Percentiles rank a stretch among this genome's conserved stretches.
Conservation (phyloP, 805 yeast genomes). For the Cyberlindnera lachancei region DNA sequence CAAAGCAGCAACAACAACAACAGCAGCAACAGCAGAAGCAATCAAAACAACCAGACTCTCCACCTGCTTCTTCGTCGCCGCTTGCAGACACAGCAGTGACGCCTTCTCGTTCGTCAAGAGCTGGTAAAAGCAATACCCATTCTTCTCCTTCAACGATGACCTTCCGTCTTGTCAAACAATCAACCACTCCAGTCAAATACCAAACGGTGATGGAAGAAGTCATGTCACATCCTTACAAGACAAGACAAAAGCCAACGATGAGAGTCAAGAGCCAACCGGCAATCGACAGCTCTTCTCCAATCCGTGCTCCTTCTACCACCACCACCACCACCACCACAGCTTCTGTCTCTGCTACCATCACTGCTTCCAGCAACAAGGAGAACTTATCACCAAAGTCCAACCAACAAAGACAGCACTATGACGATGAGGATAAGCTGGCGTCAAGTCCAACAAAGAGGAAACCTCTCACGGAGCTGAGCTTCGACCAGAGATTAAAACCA, state of each 20-base stretch:
- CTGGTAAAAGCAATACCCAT: too few species aligned
- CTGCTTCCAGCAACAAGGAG: too few species aligned
- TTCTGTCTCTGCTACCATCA: slow-evolving; percentile 6
- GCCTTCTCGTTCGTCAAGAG: slow-evolving; percentile 15
- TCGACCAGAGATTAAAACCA: slow-evolving; percentile 5
- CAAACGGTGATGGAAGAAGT: slow-evolving; percentile 7
- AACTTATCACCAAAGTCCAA: slow-evolving; percentile 6
- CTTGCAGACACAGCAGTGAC: slow-evolving; percentile 5
- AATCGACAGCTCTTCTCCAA: too few species aligned
- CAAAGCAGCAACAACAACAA: slow-evolving; percentile 3
- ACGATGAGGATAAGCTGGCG: not conserved
- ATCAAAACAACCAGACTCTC: too few species aligned
- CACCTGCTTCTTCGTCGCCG: slow-evolving; percentile 5
- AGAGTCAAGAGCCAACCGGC: slow-evolving; percentile 16
- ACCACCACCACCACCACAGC: too few species aligned
- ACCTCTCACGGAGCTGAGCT: slow-evolving; percentile 11
- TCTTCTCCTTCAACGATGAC: slow-evolving; percentile 17
- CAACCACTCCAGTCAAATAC: slow-evolving; percentile 5
- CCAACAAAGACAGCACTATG: not conserved
- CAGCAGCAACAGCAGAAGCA: slow-evolving; percentile 1
- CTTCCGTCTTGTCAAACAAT: slow-evolving; percentile 13
- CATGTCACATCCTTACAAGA: not conserved
- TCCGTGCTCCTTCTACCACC: too few species aligned
- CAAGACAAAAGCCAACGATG: slow-evolving; percentile 12
- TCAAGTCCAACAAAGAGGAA: slow-evolving; percentile 5